phyloP scores from a whole-genome alignment of 1,284 basidiomycete species.

The Cryptococcus sp. region DNA sequence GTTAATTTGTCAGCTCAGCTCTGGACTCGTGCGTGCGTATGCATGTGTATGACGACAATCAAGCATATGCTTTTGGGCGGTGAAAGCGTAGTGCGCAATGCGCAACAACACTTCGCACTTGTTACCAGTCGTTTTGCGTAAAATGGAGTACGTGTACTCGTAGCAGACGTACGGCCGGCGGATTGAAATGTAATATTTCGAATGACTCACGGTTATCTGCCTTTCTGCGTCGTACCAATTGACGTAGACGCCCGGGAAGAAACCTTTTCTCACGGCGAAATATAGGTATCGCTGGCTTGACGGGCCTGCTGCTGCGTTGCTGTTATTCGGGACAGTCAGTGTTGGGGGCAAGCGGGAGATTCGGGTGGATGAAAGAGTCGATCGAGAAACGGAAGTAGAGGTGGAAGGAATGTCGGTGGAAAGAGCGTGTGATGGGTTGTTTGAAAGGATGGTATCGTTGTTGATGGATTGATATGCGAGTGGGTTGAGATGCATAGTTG shows the following conservation, averaged over 20 bases:
- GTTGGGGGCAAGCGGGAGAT: constrained; percentile 27
- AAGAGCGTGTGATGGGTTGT: neutral
- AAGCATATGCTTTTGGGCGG: neutral
- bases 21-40: neutral
- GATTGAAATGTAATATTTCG: no score
- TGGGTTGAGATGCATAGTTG: no score
- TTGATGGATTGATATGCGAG: neutral
- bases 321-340: constrained; percentile 13
- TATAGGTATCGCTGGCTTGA: constrained; percentile 29
- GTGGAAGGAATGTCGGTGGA: neutral
- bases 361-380: constrained; percentile 6
- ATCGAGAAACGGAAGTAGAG: neutral
- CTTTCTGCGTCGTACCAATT: constrained; percentile 30
- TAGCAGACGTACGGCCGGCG: no score
- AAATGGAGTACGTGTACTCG: no score
- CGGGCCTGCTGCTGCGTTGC: constrained; percentile 11
- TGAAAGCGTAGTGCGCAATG: no score
- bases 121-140: no score
- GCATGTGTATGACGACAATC: neutral
- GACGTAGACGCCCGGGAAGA: constrained; percentile 29
- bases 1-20: constrained; percentile 1
- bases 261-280: constrained; percentile 33
- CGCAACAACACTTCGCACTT: no score
- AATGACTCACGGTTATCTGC: constrained; percentile 32
- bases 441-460: neutral